phyloP scores from a whole-genome alignment of 2,329 filamentous ascomycete species.

The Corniculantispora saksenae region DNA sequence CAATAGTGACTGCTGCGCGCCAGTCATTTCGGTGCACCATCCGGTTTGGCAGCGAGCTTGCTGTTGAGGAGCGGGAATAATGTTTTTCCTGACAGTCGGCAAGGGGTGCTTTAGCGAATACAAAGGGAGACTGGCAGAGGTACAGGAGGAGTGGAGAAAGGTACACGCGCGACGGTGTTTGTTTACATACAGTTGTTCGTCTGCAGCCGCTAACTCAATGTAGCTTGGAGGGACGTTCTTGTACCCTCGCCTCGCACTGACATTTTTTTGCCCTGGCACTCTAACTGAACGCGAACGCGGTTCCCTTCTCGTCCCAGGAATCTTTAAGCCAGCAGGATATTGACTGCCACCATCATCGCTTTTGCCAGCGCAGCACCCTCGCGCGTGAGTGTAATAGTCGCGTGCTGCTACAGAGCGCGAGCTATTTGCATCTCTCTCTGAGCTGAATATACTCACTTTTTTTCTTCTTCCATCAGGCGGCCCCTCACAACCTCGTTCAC shows the following conservation, averaged over 20 bases:
- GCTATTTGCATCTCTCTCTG: neutral
- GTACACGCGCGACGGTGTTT: neutral
- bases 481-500: no score
- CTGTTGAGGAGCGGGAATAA: neutral
- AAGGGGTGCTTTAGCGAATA: neutral
- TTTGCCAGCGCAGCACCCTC: neutral
- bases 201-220: neutral
- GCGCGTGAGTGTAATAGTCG: neutral
- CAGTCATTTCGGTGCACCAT: neutral
- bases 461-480: neutral
- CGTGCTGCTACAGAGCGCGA: neutral
- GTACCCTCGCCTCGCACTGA: neutral
- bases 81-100: neutral
- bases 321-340: constrained; percentile 8
- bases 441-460: neutral
- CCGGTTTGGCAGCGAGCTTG: neutral
- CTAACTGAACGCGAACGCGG: constrained; percentile 20
- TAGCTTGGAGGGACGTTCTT: neutral
- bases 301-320: constrained; percentile 13
- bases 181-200: neutral
- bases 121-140: constrained; percentile 6
- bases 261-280: constrained; percentile 10
- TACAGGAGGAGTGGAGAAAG: neutral
- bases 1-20: constrained; percentile 7
- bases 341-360: neutral